Evolutionary conservation across 1,139 yeast genomes (phyloP).

Genomic region (Lodderomyces orthopsilosis): DNA sequence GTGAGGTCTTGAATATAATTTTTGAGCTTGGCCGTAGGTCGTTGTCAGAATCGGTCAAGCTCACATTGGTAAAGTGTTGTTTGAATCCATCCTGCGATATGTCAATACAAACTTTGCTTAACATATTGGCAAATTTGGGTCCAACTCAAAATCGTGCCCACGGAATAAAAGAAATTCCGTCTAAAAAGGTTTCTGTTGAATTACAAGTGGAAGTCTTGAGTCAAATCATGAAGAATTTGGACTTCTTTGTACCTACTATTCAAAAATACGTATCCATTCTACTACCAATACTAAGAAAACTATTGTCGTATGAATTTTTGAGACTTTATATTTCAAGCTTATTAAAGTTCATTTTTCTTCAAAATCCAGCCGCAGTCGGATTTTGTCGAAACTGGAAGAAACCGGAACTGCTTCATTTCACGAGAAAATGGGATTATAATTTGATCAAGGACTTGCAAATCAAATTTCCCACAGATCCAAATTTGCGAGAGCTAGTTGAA

Average conservation of each 20-base stretch:
- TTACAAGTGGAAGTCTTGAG: slow-evolving; percentile 23
- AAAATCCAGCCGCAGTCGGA: background rate
- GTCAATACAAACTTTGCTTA: slow-evolving; percentile 16
- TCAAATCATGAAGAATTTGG: slow-evolving; percentile 27
- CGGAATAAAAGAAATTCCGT: slow-evolving; percentile 18
- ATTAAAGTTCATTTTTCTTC: slow-evolving; percentile 12
- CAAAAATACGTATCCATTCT: slow-evolving; percentile 16
- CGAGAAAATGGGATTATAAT: slow-evolving; percentile 17
- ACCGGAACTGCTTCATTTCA: slow-evolving; percentile 12
- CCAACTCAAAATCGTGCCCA: slow-evolving; percentile 23
- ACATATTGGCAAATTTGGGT: slow-evolving; percentile 26
- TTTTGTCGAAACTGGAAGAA: background rate
- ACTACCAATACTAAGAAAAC: slow-evolving; percentile 26
- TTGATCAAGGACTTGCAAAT: slow-evolving; percentile 25
- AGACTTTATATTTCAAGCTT: slow-evolving; percentile 27
- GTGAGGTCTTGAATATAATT: background rate
- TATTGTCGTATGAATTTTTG: slow-evolving; percentile 30
- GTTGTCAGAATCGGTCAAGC: background rate
- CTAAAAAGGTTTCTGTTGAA: slow-evolving; percentile 17
- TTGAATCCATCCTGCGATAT: slow-evolving; percentile 11
- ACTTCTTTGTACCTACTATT: slow-evolving; percentile 19
- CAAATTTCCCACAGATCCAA: slow-evolving; percentile 36
- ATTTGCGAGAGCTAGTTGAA: slow-evolving; percentile 20
- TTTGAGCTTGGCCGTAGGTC: background rate
- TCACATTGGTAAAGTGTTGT: slow-evolving; percentile 6